Evolutionary conservation across 2,329 filamentous ascomycete genomes (phyloP).

Genomic region (Alternaria longipes): DNA sequence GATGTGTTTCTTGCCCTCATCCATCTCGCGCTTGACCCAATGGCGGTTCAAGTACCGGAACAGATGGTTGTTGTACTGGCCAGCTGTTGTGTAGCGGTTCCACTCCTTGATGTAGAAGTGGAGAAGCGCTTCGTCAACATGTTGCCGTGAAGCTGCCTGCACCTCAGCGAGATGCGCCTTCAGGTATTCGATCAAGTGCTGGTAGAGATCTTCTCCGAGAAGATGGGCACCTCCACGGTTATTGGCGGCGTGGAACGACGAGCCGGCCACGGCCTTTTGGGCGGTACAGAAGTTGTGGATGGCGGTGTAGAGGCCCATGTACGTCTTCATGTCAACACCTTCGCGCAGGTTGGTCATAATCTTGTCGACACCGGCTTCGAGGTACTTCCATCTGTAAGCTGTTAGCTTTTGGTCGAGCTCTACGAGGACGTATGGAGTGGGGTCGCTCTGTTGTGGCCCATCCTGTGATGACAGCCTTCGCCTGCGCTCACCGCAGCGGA

Average conservation of each 20-base stretch:
- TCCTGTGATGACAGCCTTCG: not conserved
- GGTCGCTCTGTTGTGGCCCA: not conserved
- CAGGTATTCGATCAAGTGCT: constrained; percentile 87
- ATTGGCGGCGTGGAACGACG: constrained; percentile 57
- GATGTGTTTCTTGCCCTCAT: constrained; percentile 97
- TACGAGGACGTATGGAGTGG: not conserved
- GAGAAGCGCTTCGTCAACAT: constrained; percentile 89
- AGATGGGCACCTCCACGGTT: constrained; percentile 90
- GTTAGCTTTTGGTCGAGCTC: constrained; percentile 22
- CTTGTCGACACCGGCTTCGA: constrained; percentile 85
- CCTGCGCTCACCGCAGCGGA: not conserved
- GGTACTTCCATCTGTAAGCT: constrained; percentile 80
- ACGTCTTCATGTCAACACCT: constrained; percentile 94
- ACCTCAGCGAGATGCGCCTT: constrained; percentile 77
- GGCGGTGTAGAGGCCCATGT: constrained; percentile 97
- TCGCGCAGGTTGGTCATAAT: constrained; percentile 94
- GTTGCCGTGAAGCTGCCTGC: constrained; percentile 75
- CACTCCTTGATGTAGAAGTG: constrained; percentile 96
- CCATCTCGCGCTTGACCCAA: constrained; percentile 99
- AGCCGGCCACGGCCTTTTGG: constrained; percentile 83
- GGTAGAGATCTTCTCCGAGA: constrained; percentile 94
- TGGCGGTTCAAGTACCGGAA: constrained; percentile 97
- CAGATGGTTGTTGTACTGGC: constrained; percentile 96
- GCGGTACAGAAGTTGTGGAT: constrained; percentile 99
- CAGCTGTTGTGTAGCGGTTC: constrained; percentile 93